These are phyloP conservation scores for Acrocalymma vagum DNA, from an alignment of 2,329 filamentous ascomycete genomes.

Conservation along the genomic window DNA sequence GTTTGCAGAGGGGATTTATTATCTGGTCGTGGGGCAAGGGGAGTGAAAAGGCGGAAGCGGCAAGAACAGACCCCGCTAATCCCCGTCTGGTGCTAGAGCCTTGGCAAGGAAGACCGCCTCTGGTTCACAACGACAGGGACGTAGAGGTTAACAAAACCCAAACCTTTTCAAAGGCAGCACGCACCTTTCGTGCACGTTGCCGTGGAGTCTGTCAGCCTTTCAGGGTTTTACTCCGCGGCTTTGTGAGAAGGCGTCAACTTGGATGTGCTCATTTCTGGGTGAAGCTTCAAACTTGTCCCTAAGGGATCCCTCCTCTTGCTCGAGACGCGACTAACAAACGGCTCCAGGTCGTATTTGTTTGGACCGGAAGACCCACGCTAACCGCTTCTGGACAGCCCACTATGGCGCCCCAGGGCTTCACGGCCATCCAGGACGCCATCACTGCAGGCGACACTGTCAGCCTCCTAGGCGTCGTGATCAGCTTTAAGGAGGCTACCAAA, in stretches of 20 bases:
- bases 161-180: too few relatives aligned
- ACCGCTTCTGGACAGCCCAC: slow-evolving; percentile 19
- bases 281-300: too few relatives aligned
- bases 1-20: slow-evolving; percentile 44
- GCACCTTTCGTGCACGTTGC: too few relatives aligned
- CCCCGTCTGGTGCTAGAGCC: slow-evolving; percentile 10
- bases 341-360: too few relatives aligned
- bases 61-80: slow-evolving; percentile 29
- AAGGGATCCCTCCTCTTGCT: slow-evolving; percentile 3
- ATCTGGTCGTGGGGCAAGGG: slow-evolving; percentile 40
- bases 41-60: slow-evolving; percentile 47
- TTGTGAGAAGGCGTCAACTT: too few relatives aligned
- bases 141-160: too few relatives aligned
- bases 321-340: too few relatives aligned
- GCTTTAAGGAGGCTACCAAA: slow-evolving; percentile 62
- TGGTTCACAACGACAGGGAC: too few relatives aligned
- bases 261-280: too few relatives aligned
- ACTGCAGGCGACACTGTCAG: slow-evolving; percentile 51
- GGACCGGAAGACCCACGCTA: too few relatives aligned
- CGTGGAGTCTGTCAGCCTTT: too few relatives aligned
- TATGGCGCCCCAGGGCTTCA: slow-evolving; percentile 49
- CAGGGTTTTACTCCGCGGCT: too few relatives aligned
- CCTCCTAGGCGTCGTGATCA: slow-evolving; percentile 76
- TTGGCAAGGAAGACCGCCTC: slow-evolving; percentile 1
- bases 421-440: slow-evolving; percentile 51